Percentiles rank a stretch among this genome's conserved stretches.
Conservation (phyloP, 257 asterid species). For the Nicotiana knightiana region DNA sequence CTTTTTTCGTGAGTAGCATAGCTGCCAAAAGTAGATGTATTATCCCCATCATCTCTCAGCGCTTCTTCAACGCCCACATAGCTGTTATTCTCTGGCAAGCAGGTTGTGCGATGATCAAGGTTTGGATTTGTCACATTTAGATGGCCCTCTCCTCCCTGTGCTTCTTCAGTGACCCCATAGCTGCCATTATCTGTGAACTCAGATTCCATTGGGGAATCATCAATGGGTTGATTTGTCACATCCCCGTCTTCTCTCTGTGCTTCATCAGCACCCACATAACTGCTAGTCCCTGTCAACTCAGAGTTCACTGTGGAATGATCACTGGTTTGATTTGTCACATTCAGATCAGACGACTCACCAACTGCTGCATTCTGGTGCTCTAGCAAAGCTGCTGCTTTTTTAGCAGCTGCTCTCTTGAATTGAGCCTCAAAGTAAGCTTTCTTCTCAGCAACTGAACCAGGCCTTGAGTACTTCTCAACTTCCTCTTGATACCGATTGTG, state of each 20-base stretch:
- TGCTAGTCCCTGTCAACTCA: constrained; percentile 8
- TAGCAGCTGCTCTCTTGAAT: constrained; percentile 49
- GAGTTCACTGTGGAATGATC: constrained; percentile 9
- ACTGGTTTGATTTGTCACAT: constrained; percentile 6
- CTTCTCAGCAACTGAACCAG: constrained; percentile 95
- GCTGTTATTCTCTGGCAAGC: not conserved
- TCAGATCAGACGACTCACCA: constrained; percentile 13
- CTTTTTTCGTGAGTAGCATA: constrained; percentile 9
- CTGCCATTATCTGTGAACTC: constrained; percentile 1
- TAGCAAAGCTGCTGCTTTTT: constrained; percentile 56
- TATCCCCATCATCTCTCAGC: constrained; percentile 15
- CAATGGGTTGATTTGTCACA: not conserved
- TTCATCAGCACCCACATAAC: constrained; percentile 13
- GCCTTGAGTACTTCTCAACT: constrained; percentile 65
- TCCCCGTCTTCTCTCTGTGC: not conserved
- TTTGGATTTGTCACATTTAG: not conserved
- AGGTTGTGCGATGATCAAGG: not conserved
- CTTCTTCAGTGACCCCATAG: not conserved
- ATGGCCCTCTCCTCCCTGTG: constrained; percentile 15
- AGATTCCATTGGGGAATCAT: not conserved
- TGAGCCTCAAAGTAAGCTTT: constrained; percentile 93
- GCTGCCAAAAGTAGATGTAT: not conserved
- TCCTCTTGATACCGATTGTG: constrained; percentile 82
- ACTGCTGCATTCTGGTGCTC: constrained; percentile 43
- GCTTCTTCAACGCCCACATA: constrained; percentile 21